Evolutionary conservation across 768 basidiomycete genomes (phyloP).

Genomic region (Panus rudis): DNA sequence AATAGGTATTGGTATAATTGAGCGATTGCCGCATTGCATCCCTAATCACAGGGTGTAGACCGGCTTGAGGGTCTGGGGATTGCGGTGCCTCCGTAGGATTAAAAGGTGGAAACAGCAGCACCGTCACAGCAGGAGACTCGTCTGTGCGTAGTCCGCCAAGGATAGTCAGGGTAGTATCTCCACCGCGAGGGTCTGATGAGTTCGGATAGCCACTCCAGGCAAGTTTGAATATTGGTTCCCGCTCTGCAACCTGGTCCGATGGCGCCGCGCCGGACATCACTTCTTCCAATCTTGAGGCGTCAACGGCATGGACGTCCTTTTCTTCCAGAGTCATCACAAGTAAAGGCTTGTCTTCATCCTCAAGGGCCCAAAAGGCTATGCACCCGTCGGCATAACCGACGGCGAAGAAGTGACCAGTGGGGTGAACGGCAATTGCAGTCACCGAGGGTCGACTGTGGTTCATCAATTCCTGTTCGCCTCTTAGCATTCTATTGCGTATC

Average conservation of each 20-base stretch:
- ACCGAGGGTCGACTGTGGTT: slow-evolving; percentile 63
- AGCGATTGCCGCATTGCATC: slow-evolving; percentile 61
- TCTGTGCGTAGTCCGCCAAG: slow-evolving; percentile 65
- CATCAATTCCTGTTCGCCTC: slow-evolving; percentile 47
- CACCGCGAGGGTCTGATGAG: slow-evolving; percentile 55
- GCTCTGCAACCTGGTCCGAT: slow-evolving; percentile 12
- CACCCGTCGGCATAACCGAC: slow-evolving; percentile 80
- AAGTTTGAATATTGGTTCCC: slow-evolving; percentile 83
- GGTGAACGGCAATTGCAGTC: slow-evolving; percentile 67
- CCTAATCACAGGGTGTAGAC: slow-evolving; percentile 37
- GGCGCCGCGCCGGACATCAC: slow-evolving; percentile 19
- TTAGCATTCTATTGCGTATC: not conserved
- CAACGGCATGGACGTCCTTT: slow-evolving; percentile 47
- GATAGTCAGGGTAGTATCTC: slow-evolving; percentile 65
- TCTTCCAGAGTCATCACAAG: slow-evolving; percentile 59
- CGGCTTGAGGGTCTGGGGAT: slow-evolving; percentile 15
- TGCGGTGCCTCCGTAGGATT: slow-evolving; percentile 43
- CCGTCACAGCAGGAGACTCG: slow-evolving; percentile 55
- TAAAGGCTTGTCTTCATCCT: slow-evolving; percentile 71
- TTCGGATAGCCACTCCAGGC: slow-evolving; percentile 77
- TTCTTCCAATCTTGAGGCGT: slow-evolving; percentile 40
- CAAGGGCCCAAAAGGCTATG: slow-evolving; percentile 76
- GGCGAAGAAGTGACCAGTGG: slow-evolving; percentile 68
- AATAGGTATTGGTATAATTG: slow-evolving; percentile 38
- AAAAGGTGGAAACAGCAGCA: slow-evolving; percentile 63